A percentile compares a stretch with the other conserved stretches of the same genome.
phyloP scores from a whole-genome alignment of 305 asterid species.

The Rubia peregrina region DNA sequence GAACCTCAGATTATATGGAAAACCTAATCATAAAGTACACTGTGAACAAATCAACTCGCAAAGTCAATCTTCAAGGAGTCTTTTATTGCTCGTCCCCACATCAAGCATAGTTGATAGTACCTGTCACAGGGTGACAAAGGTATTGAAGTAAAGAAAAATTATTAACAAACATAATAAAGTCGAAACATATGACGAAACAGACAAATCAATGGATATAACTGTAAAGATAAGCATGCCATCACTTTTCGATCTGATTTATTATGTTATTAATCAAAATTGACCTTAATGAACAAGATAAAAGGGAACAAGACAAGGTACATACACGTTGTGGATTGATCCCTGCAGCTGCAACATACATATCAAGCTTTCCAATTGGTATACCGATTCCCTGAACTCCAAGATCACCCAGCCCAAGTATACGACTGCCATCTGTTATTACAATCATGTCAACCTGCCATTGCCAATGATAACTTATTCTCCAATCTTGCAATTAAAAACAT shows the following conservation, averaged over 20 bases:
- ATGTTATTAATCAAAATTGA: too few relatives aligned
- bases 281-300: conserved; percentile 7
- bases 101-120: conserved; percentile 98
- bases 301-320: conserved; percentile 25
- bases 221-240: not conserved
- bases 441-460: conserved; percentile 91
- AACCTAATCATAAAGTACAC: not conserved
- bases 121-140: conserved; percentile 36
- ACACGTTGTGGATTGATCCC: conserved; percentile 98
- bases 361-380: conserved; percentile 96
- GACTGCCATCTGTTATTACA: conserved; percentile 97
- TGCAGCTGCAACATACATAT: conserved; percentile 99
- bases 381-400: conserved; percentile 99
- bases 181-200: conserved; percentile 3
- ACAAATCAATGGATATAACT: not conserved
- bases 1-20: not conserved
- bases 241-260: too few relatives aligned
- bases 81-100: conserved; percentile 94
- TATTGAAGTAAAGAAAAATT: conserved; percentile 9
- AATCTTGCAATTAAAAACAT: not conserved
- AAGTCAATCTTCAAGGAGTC: conserved; percentile 81
- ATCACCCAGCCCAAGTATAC: conserved; percentile 99
- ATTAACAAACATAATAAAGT: not conserved
- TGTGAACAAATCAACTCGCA: conserved; percentile 56
- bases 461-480: not conserved